phyloP scores from a whole-genome alignment of 108 stramenopile species.

The Pinguiococcus pyrenoidosus region DNA sequence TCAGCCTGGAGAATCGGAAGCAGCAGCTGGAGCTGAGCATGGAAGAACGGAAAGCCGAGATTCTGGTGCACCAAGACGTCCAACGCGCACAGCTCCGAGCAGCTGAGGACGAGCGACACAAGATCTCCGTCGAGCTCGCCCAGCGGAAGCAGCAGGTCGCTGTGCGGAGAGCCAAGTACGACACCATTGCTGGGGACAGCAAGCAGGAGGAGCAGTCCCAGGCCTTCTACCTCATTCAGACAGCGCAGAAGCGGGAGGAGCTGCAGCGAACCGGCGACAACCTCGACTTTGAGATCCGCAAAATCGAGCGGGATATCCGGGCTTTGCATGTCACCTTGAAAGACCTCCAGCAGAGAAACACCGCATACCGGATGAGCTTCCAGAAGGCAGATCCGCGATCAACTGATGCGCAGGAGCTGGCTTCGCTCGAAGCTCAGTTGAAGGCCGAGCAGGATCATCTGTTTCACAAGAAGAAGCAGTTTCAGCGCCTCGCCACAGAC shows the following conservation, averaged over 20 bases:
- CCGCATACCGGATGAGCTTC: conserved; percentile 37
- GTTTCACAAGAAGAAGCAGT: conserved; percentile 48
- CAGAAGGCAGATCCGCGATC: conserved; percentile 22
- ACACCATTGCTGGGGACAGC: conserved; percentile 35
- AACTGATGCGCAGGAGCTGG: conserved; percentile 29
- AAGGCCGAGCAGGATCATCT: conserved; percentile 35
- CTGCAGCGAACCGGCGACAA: conserved; percentile 63
- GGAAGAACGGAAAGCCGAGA: conserved; percentile 44
- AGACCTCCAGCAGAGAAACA: conserved; percentile 43
- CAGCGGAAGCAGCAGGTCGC: conserved; percentile 40
- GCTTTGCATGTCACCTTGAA: conserved; percentile 45
- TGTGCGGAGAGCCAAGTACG: conserved; percentile 56
- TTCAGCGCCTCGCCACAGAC: conserved; percentile 50
- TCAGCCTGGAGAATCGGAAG: conserved; percentile 50
- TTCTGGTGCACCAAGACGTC: conserved; percentile 39
- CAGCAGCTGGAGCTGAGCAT: conserved; percentile 45
- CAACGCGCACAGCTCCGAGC: conserved; percentile 44
- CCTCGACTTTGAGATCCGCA: conserved; percentile 53
- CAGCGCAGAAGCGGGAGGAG: conserved; percentile 68
- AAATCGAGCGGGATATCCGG: conserved; percentile 43
- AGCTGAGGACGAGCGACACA: conserved; percentile 61
- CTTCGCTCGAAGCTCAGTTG: conserved; percentile 40
- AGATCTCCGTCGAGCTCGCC: conserved; percentile 48
- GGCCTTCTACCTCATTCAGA: conserved; percentile 58
- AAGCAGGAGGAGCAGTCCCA: conserved; percentile 38